Percentiles rank a stretch among this genome's conserved stretches.
Evolutionary conservation across 108 stramenopile species (phyloP).

Genomic region (Stephanodiscus minutulus): DNA sequence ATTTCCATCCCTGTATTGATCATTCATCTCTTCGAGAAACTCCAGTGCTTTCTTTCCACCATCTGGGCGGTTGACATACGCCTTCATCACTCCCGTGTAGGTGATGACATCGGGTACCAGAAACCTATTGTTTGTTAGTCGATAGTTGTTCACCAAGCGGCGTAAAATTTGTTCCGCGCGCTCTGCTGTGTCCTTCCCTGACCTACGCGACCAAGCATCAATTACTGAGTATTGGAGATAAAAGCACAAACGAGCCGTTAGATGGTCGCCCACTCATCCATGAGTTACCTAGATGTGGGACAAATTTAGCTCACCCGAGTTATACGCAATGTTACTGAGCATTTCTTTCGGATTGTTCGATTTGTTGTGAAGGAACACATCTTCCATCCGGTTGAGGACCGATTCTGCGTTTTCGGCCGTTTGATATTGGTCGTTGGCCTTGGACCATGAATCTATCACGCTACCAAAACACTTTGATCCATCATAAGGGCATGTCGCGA

Average conservation of each 20-base stretch:
- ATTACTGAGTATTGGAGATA: constrained; percentile 16
- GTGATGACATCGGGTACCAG: constrained; percentile 49
- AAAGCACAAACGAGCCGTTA: not conserved
- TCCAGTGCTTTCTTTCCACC: constrained; percentile 38
- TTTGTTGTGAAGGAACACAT: constrained; percentile 19
- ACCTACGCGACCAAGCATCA: constrained; percentile 52
- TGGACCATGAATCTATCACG: constrained; percentile 46
- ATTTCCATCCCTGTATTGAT: constrained; percentile 41
- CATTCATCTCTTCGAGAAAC: constrained; percentile 42
- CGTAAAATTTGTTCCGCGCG: constrained; percentile 42
- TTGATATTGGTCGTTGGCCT: constrained; percentile 30
- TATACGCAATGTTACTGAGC: constrained; percentile 36
- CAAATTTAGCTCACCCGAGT: constrained; percentile 24
- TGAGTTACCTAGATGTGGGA: not conserved
- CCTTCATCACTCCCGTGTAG: constrained; percentile 47
- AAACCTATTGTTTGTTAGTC: constrained; percentile 21
- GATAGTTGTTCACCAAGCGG: constrained; percentile 35
- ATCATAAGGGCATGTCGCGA: not conserved
- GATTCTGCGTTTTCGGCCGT: constrained; percentile 45
- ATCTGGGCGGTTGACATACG: constrained; percentile 37
- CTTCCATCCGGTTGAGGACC: constrained; percentile 26
- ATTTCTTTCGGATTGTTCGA: constrained; percentile 29
- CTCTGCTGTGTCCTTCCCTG: constrained; percentile 24
- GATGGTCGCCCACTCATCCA: not conserved
- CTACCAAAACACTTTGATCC: constrained; percentile 34